Conservation (phyloP, 2,329 filamentous ascomycete genomes). For the Arthrinium phaeospermum region DNA sequence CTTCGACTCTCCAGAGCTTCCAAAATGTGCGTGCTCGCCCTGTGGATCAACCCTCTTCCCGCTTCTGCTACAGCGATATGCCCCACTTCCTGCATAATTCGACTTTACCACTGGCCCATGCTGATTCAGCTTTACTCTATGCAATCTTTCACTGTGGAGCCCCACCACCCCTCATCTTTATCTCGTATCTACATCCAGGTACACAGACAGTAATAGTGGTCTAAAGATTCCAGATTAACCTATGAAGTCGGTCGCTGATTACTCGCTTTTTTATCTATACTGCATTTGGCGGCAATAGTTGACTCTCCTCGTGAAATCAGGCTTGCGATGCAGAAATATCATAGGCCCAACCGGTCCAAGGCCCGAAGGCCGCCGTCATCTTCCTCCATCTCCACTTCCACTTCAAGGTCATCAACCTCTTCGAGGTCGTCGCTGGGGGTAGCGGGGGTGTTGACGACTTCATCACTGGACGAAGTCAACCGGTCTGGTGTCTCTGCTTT, state of each 20-base stretch:
- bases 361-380: background rate
- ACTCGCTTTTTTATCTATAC: background rate
- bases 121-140: background rate
- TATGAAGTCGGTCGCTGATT: background rate
- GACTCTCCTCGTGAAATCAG: background rate
- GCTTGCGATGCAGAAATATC: background rate
- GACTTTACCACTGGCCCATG: background rate
- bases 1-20: constrained; percentile 24
- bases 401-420: constrained; percentile 18
- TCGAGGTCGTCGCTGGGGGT: background rate
- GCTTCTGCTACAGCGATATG: constrained; percentile 4
- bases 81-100: background rate
- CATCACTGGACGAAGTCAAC: background rate
- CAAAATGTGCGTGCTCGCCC: constrained; percentile 41
- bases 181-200: background rate
- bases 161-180: background rate
- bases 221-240: background rate
- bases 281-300: background rate
- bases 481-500: background rate
- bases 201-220: background rate
- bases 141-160: constrained; percentile 3
- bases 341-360: constrained; percentile 10
- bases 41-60: constrained; percentile 28
- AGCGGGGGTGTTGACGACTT: background rate
- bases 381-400: constrained; percentile 5